Percentiles rank a stretch among this genome's conserved stretches.
Evolutionary conservation across 176 grass and related monocot genomes (phyloP).

Genomic region (Musa acuminata): DNA sequence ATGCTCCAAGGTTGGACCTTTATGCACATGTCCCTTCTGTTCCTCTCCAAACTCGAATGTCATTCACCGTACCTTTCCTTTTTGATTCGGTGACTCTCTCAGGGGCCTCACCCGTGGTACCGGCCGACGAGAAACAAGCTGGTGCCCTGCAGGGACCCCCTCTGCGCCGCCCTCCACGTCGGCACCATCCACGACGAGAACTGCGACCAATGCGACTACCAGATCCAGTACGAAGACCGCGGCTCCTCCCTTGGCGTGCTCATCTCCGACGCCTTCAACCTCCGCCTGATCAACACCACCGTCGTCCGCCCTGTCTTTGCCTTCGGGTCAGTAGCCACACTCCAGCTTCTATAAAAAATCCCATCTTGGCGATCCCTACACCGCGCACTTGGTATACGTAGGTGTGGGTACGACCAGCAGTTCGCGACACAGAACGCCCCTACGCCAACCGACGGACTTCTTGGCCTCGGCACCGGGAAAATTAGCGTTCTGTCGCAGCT

Average conservation of each 20-base stretch:
- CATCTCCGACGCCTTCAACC: conserved; percentile 37
- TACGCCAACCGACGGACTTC: conserved; percentile 55
- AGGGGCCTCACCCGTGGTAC: conserved; percentile 69
- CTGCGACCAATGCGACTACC: conserved; percentile 52
- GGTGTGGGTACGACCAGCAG: conserved; percentile 88
- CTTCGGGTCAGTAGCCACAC: conserved; percentile 48
- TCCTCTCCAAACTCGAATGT: background rate
- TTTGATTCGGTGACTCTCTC: conserved; percentile 6
- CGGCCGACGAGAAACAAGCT: conserved; percentile 39
- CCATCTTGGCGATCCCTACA: background rate
- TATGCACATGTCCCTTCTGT: background rate
- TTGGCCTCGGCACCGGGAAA: conserved; percentile 71
- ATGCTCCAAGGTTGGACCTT: conserved; percentile 48
- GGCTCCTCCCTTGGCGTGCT: conserved; percentile 76
- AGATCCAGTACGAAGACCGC: conserved; percentile 76
- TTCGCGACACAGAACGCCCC: conserved; percentile 27
- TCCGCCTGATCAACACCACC: conserved; percentile 61
- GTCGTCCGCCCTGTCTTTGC: conserved; percentile 43
- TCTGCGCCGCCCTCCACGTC: conserved; percentile 43
- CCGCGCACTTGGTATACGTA: conserved; percentile 1
- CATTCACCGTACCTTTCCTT: background rate
- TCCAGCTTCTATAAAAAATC: background rate
- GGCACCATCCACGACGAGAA: background rate
- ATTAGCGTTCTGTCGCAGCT: conserved; percentile 77
- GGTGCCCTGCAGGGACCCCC: conserved; percentile 46